Base-by-base conservation (phyloP, 441 rosid species). In the Cnidoscolus chayamansa region DNA sequence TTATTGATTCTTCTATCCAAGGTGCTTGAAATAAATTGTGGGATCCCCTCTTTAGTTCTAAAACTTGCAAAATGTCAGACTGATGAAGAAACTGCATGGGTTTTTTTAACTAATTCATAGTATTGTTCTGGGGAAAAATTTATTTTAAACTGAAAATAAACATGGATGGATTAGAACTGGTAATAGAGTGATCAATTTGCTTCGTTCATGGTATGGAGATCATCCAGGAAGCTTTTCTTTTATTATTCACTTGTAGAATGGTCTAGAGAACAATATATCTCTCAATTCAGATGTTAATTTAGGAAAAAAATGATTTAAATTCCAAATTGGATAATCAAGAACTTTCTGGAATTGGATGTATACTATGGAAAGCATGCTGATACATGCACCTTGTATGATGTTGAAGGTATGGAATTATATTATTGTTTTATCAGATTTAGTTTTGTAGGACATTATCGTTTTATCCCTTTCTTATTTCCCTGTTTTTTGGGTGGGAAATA, bases 1-100 rank as follows among this genome's bases (percentile, higher is more conserved):
- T 95, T 17, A 81, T 91, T 72, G 98, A 91, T 86, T 91, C 97
- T 73, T 83, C 97, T 56, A 83, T 88, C 84, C 97, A 91, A 88
- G 99, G 99, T 95, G 70, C 65, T 64, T 73, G 74, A 61, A 43
- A 40, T 48, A 64, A 15, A 3, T 0, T n/a, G 9, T 71, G 10
- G n/a, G 0, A 5, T 10, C 56, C 9, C 32, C 1, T 8, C 12
- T 53, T 9, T 51, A 2, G 13, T 62, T 62, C 49, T 31, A 35
- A n/a, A 40, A 59, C 19, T 20, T 10, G 17, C 37, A 35, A 58
- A 57, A 56, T 6, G 54, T 30, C 37, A 7, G n/a, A 15, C 8
- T 60, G 61, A 40, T 67, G n/a, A 25, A 20, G 9, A 30, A 37
- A 20, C n/a, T 37, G 17, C 65, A 20, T 54, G n/a, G 12, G 1